These are phyloP conservation scores for Isabelozyma rhagii DNA, from an alignment of 805 yeast species.

Conservation along the genomic window DNA sequence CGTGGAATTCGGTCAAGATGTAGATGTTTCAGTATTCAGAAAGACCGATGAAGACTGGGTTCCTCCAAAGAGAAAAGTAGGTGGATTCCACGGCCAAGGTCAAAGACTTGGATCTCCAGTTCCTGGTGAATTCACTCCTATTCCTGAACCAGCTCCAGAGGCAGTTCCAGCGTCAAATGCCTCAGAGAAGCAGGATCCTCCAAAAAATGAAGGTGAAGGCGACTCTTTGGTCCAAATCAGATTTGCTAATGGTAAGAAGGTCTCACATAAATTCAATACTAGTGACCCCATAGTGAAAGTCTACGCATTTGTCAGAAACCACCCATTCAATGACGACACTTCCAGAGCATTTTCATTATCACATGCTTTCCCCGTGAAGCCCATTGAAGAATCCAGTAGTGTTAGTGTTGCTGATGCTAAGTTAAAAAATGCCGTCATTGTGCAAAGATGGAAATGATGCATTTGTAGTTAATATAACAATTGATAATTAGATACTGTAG, in stretches of 20 bases:
- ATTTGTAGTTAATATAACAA: no score
- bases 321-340: constrained; percentile 41
- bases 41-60: constrained; percentile 77
- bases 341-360: constrained; percentile 61
- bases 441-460: constrained; percentile 70
- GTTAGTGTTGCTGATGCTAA: constrained; percentile 71
- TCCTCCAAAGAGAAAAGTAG: constrained; percentile 59
- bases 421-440: constrained; percentile 77
- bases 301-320: constrained; percentile 60
- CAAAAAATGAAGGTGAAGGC: constrained; percentile 40
- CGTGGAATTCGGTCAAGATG: constrained; percentile 88
- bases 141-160: constrained; percentile 9
- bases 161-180: constrained; percentile 16
- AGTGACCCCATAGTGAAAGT: constrained; percentile 62
- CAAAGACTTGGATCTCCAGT: constrained; percentile 87
- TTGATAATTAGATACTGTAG: not conserved
- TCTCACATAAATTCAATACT: constrained; percentile 61
- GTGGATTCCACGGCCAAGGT: constrained; percentile 78
- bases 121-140: constrained; percentile 54
- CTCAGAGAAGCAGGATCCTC: constrained; percentile 1
- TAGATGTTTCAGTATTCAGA: constrained; percentile 82
- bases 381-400: constrained; percentile 52
- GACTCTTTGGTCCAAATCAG: constrained; percentile 79
- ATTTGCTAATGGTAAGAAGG: constrained; percentile 75
- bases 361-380: constrained; percentile 78